These are phyloP conservation scores for Curvularia spicifera DNA, from an alignment of 2,329 filamentous ascomycete species.

Conservation along the genomic window DNA sequence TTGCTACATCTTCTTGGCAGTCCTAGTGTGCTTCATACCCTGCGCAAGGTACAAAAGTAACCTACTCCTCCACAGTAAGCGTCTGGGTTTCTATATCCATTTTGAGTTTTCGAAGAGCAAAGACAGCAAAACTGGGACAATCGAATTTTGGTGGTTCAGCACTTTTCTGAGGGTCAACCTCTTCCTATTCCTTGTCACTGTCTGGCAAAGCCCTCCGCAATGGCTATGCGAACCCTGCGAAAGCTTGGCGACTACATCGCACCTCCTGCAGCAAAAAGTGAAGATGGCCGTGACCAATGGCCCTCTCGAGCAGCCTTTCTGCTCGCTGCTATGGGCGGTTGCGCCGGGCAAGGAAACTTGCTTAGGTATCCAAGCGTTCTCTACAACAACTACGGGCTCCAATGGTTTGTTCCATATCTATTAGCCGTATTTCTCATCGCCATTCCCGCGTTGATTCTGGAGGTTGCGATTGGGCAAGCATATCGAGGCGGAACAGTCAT, in stretches of 20 bases:
- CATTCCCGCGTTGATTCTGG: slow-evolving; percentile 63
- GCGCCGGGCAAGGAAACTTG: slow-evolving; percentile 64
- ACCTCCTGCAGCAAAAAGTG: slow-evolving; percentile 44
- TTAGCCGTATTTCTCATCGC: slow-evolving; percentile 63
- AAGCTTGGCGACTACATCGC: slow-evolving; percentile 43
- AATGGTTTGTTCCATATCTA: slow-evolving; percentile 67
- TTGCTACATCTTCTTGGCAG: slow-evolving; percentile 25
- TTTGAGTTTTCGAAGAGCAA: neutral
- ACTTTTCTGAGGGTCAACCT: slow-evolving; percentile 3
- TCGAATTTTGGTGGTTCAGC: neutral
- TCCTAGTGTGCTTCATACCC: slow-evolving; percentile 14
- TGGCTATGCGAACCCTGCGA: slow-evolving; percentile 26
- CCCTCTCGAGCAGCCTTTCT: slow-evolving; percentile 62
- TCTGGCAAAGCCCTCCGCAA: slow-evolving; percentile 9
- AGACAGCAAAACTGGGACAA: neutral
- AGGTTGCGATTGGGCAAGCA: slow-evolving; percentile 61
- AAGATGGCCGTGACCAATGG: slow-evolving; percentile 61
- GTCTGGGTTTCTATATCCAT: neutral
- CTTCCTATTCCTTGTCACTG: neutral
- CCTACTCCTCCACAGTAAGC: slow-evolving; percentile 4
- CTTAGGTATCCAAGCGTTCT: slow-evolving; percentile 64
- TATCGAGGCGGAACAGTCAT: slow-evolving; percentile 64
- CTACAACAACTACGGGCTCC: slow-evolving; percentile 66
- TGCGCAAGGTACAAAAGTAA: slow-evolving; percentile 27
- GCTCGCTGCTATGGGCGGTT: slow-evolving; percentile 65